Evolutionary conservation across 1,139 yeast species (phyloP), one percentile per base, ranked within the genome.

Genomic region (Diutina sp.): DNA sequence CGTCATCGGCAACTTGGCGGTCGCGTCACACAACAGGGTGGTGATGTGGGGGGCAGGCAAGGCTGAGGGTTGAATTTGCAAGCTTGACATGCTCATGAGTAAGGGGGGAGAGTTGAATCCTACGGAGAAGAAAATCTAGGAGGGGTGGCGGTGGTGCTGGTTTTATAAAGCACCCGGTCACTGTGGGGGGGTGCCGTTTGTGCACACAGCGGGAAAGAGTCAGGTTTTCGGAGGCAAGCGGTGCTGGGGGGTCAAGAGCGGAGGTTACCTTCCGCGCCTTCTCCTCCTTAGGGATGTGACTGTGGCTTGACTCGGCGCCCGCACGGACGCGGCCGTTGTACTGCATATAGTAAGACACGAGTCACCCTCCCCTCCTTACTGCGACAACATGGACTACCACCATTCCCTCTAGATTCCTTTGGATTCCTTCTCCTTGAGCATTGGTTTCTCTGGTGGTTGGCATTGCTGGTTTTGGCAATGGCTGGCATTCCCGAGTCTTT

Each of bases 1-100:
- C 38, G 63, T 55, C 57, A 64, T 32, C 54, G 69, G 63, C 65
- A 76, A 57, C 62, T 62, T 55, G 63, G 70, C 51, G 25, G 72
- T 62, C 58, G 72, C 69, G 38, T 76, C 78, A 3, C 72, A 65
- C 55, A 80, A 64, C 0, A 81, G 74, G 1, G 84, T 78, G 55
- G 70, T 67, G 29, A 73, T 64, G 57, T 70, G 71, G 21, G 80
- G 78, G 65, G 53, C 16, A 12, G 53, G 44, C 35, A 50, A 50
- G 6, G 53, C 41, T 29, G 25, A 6, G 18, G 32, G 53, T 50
- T 50, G 53, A 50, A 50, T 50, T 50, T 50, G 28, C 45, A 50
- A 50, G 44, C 35, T 32, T 8, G 53, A 50, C 53, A 50, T 50
- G 35, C 5, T 32, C 35, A 9, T 11, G 14, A 21, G 25, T 21